Base-by-base conservation (phyloP, 768 basidiomycete species). In the Tulasnella sp. region DNA sequence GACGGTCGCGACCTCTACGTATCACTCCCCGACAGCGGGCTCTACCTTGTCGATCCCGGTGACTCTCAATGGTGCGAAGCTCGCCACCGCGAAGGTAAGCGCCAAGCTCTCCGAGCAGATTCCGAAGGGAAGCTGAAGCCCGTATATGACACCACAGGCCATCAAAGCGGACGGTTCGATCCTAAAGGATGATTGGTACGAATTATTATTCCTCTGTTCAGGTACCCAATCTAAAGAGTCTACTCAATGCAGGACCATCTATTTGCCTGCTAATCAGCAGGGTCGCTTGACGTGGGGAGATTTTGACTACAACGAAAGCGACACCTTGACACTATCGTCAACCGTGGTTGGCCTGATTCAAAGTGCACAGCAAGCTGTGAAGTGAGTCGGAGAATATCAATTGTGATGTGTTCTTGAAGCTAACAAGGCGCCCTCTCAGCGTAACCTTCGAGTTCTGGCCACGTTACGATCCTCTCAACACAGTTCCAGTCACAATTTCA, bases 361-460 rank as follows among this genome's bases (percentile, higher is more conserved):
- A 29, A 59, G 22, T 16, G 52, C 52, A 17, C 26, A 32, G 3
- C 52, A 59, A 11, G 26, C 52, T 14, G 52, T 59, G 52, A 59
- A 22, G 52, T 59, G 32, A 59, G 52, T 22, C 9, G 9, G 22
- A n/a, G n/a, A n/a, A 1, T 59, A 14, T 3, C 11, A 26, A 4
- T 0, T 59, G 1, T 29, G 1, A 59, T 59, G n/a, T 22, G 26
- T 29, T 59, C 52, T 59, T 12, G 26, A 26, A 22, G 1, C 22
- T 5, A 2, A 9, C 52, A 59, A 4, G 1, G 19, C 14, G 11
- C 22, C 26, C 26, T 16, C 1, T 2, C 14, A 66, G 64, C 12
- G 2, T 66, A 22, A 66, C 64, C 17, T 66, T 37, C 64, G 64
- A 66, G 64, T 66, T 66, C 40, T 66, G 64, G 64, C 64, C 64